Evolutionary conservation across 1,139 yeast species (phyloP).

Genomic region (Kurtzmaniella quercitrusa): DNA sequence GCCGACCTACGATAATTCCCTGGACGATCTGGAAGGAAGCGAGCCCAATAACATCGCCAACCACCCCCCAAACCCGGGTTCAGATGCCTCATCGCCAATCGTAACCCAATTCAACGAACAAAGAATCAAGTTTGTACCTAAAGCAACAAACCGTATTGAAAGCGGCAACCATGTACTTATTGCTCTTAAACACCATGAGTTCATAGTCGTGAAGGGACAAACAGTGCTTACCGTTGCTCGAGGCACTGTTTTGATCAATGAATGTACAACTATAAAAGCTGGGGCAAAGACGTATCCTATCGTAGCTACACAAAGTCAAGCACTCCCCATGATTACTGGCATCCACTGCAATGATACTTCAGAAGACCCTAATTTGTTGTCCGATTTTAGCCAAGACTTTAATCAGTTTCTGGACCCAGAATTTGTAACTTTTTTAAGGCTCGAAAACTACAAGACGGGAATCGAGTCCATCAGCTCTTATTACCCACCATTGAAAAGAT

Average conservation of each 20-base stretch:
- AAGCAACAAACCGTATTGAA: background rate
- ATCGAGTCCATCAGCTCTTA: constrained; percentile 43
- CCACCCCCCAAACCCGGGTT: background rate
- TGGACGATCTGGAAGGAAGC: background rate
- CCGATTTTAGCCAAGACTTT: constrained; percentile 18
- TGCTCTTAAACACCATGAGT: constrained; percentile 45
- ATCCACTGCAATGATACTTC: constrained; percentile 11
- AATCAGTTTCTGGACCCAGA: constrained; percentile 30
- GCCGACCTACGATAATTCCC: constrained; percentile 1
- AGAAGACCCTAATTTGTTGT: too few relatives aligned
- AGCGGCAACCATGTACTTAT: constrained; percentile 23
- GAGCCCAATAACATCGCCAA: background rate
- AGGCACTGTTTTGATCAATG: constrained; percentile 59
- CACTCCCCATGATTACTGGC: constrained; percentile 54
- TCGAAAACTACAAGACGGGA: constrained; percentile 38
- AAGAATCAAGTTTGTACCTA: background rate
- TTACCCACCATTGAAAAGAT: constrained; percentile 47
- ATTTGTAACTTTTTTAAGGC: constrained; percentile 41
- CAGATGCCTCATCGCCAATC: background rate
- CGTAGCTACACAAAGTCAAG: constrained; percentile 49
- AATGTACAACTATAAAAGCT: constrained; percentile 41
- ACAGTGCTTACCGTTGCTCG: constrained; percentile 47
- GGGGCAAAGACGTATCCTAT: constrained; percentile 21
- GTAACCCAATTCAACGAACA: background rate
- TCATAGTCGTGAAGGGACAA: constrained; percentile 56